Evolutionary conservation across 2,329 filamentous ascomycete genomes (phyloP), one percentile per base, ranked within the genome.

Genomic region (Fusarium sp.): DNA sequence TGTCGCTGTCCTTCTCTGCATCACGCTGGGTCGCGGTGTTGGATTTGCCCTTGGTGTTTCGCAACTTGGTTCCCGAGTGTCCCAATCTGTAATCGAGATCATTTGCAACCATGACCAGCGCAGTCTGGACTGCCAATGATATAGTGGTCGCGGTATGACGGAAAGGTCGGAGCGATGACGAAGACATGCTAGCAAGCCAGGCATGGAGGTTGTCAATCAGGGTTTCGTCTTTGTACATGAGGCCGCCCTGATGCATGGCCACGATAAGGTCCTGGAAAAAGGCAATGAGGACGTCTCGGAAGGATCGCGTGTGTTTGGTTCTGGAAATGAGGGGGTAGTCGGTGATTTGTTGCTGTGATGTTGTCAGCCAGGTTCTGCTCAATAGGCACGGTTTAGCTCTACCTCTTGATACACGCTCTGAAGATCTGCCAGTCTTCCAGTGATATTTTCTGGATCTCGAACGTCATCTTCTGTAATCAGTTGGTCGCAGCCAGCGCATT

Each of bases 291-390:
- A 91, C 86, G 39, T 91, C 87, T 68, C 93, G 92, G 81, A 98
- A 98, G 26, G 91, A 88, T 69, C 89, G 88, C 68, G 89, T 92
- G 60, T 89, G 90, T 78, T 92, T 95, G 39, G 90, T 87, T 80
- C 91, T 95, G 17, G 94, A 92, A 61, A 97, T 92, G 44, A 99
- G 87, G 39, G 96, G 96, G 75, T 99, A 99, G 49, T 98, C 96
- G 33, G 92, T 91, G 50, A 95, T 91, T 77, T 92, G 89, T 85
- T 92, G 87, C 84, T 91, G 65, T 7, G 50, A 18, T 31, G 10
- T 11, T 31, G 69, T 83, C 63, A 83, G 78, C 50, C 34, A 26
- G 31, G 14, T 38, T 39, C 34, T 22, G n/a, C 11, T 31, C n/a
- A 4, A 26, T 31, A 18, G 24, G 34, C 7, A 40, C 28, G 42